Evolutionary conservation across 352 stramenopile species (phyloP).

Genomic region (Globisporangium viniferum): DNA sequence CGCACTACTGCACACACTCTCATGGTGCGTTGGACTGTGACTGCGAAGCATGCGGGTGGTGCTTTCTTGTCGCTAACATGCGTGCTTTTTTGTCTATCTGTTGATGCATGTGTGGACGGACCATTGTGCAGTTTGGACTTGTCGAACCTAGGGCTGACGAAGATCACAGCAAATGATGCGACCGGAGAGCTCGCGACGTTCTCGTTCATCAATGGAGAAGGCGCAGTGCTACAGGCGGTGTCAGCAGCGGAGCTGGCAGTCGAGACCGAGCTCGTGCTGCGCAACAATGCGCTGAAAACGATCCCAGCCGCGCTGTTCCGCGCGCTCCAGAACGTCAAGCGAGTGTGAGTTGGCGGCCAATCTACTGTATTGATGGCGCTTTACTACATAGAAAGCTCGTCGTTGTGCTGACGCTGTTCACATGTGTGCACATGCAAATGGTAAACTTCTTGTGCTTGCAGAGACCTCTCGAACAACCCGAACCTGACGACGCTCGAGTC

Average conservation of each 20-base stretch:
- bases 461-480: conserved; percentile 57
- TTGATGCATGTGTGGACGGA: neutral
- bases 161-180: conserved; percentile 23
- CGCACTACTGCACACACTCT: conserved; percentile 1
- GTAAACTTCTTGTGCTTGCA: conserved; percentile 9
- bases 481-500: conserved; percentile 40
- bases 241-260: conserved; percentile 22
- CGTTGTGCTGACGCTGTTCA: neutral
- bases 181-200: conserved; percentile 19
- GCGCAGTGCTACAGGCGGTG: conserved; percentile 15
- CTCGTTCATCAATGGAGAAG: conserved; percentile 22
- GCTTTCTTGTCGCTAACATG: neutral
- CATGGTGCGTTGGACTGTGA: neutral
- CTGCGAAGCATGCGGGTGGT: no score
- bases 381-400: neutral
- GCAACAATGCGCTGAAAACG: conserved; percentile 43
- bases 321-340: conserved; percentile 31
- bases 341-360: conserved; percentile 27
- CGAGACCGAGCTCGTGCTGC: conserved; percentile 37
- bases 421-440: conserved; percentile 3
- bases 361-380: neutral
- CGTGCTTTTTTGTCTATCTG: neutral
- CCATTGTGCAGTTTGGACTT: conserved; percentile 36
- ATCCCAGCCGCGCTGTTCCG: conserved; percentile 46
- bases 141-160: conserved; percentile 30